Conservation (phyloP, 306 rosid species). For the Vigna unguiculata region DNA sequence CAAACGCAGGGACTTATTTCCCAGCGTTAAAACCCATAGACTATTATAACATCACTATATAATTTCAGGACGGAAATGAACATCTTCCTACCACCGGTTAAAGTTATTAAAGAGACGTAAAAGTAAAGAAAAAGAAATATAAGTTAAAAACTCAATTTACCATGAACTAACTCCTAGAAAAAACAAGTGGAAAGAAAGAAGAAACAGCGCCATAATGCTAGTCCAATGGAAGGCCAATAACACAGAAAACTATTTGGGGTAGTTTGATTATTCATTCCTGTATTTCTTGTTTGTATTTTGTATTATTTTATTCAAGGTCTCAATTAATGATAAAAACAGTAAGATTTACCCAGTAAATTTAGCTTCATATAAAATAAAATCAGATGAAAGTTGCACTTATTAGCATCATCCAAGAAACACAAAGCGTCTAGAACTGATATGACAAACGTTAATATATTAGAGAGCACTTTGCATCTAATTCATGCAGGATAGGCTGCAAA, state of each 20-base stretch:
- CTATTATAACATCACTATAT: background rate
- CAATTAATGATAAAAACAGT: background rate
- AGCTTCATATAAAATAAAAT: background rate
- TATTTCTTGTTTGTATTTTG: slow-evolving; percentile 5
- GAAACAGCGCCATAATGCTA: background rate
- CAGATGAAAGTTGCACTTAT: background rate
- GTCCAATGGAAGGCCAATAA: background rate
- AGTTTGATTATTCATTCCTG: background rate
- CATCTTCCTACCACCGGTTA: background rate
- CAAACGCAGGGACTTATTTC: background rate
- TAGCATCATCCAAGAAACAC: slow-evolving; percentile 16
- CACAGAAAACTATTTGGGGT: background rate
- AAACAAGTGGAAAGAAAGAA: background rate
- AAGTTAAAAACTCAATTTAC: background rate
- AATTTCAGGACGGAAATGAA: background rate
- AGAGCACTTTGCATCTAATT: slow-evolving; percentile 17
- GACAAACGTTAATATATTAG: slow-evolving; percentile 2
- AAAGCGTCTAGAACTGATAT: background rate
- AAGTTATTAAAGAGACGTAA: background rate
- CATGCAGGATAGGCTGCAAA: background rate
- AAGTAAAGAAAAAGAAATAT: background rate
- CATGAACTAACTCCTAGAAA: background rate
- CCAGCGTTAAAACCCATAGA: background rate
- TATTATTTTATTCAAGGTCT: background rate
- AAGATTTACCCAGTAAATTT: background rate